Base-by-base conservation (phyloP, 768 basidiomycete genomes). In the Auricularia sp. region DNA sequence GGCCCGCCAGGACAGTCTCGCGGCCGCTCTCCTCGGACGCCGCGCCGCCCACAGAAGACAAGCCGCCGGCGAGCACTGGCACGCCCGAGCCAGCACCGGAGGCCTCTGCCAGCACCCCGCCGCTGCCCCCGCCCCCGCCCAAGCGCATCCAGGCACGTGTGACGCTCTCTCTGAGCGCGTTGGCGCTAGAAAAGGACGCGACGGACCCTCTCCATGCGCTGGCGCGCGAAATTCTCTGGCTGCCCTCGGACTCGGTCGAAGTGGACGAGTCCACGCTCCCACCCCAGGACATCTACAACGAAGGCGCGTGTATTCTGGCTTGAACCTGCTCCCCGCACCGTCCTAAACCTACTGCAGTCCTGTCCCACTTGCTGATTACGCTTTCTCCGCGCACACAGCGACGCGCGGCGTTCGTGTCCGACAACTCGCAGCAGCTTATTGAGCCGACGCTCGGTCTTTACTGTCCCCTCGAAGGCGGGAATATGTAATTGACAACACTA, bases 391-490 rank as follows among this genome's bases (percentile, higher is more conserved):
- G 90, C 73, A 87, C 86, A 3, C 91, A 93, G 71, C 84, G 90
- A 67, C 81, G 84, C 21, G 86, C 90, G 12, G 77, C 84, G 0
- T 87, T 86, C 74, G 65, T 83, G 14, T 76, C 87, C 10, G 73
- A 79, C 3, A 71, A 80, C 5, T 83, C 82, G 16, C 78, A 83
- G 34, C 80, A 83, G 0, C 29, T 59, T 8, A 70, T 84, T 36
- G 92, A 94, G 71, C 93, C 93, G 3, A 91, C 90, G 0, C 77
- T 95, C n/a, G 90, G 85, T 0, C 74, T 95, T 3, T 93, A 91
- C 73, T 92, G 90, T 67, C 95, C 94, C 5, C 87, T 92, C 65
- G 87, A 90, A 73, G 94, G 94, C 39, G 92, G 91, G 87, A 92
- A 66, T 86, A 89, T 72, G 81, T 94, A 29, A 80, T 94, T 23